Evolutionary conservation across 768 basidiomycete species (phyloP), one percentile per base, ranked within the genome.

Genomic region (Saitozyma podzolica): DNA sequence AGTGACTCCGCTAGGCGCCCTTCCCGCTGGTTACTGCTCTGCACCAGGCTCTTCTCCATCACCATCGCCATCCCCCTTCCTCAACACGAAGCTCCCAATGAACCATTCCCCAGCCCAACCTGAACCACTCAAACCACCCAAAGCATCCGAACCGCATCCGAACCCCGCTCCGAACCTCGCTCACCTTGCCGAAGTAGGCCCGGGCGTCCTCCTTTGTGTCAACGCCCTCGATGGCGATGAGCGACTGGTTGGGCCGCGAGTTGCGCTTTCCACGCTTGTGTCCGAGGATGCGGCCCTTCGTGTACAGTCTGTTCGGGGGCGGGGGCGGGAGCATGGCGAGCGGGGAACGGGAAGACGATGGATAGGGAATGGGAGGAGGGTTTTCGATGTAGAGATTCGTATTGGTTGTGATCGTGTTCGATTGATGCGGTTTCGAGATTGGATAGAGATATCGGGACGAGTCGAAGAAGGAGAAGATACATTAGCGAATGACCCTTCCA

Each of bases 251-350:
- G 78, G 92, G 93, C 78, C 89, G 86, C 62, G 89, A 85, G 86
- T 98, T 97, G 79, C 92, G 89, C 84, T 98, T 98, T 65, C 91
- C 93, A 69, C 96, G 91, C 84, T 97, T 97, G 90, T 95, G 91
- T 69, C 94, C 92, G 76, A 97, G 85, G 79, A 99, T 88, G 76
- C 96, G 92, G 81, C 92, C 96, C 85, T 96, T 98, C 82, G 82
- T 81, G 86, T 96, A 95, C 77, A 96, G 86, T 86, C 94, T 95
- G 54, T 47, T 47, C n/a, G 45, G 29, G 29, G 29, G 29, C n/a
- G 45, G 29, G 29, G 29, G 29, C 29, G 29, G 29, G 29, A 29
- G 29, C 29, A 29, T 29, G 29, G 29, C 29, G 29, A 2, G 29
- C 29, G 29, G 29, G 5, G 29, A 29, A 29, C 29, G 29, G 29